These are phyloP conservation scores for Aspergillus fumigatiaffinis DNA, from an alignment of 2,329 filamentous ascomycete species.

Conservation along the genomic window DNA sequence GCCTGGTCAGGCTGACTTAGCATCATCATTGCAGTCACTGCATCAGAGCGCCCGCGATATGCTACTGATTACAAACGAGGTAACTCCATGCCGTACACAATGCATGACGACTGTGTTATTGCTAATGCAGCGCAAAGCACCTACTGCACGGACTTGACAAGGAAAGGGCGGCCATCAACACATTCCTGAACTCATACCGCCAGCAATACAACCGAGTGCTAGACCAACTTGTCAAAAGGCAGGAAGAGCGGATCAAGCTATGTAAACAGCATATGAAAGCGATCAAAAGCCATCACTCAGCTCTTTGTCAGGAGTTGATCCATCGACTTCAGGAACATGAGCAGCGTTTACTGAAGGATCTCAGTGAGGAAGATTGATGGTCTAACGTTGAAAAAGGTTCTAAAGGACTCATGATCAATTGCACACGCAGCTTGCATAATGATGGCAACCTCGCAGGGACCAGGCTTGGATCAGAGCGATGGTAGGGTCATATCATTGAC, in stretches of 20 bases:
- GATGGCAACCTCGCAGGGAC: neutral
- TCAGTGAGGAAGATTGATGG: neutral
- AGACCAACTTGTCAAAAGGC: constrained; percentile 38
- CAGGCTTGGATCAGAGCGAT: neutral
- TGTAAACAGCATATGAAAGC: constrained; percentile 26
- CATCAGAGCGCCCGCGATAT: constrained; percentile 19
- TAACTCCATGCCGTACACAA: constrained; percentile 15
- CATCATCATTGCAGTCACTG: constrained; percentile 7
- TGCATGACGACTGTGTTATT: neutral
- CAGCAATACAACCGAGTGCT: constrained; percentile 43
- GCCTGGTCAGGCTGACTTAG: neutral
- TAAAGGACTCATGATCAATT: neutral
- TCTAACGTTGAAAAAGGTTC: neutral
- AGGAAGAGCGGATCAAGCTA: constrained; percentile 35
- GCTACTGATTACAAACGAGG: constrained; percentile 26
- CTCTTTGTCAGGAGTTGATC: constrained; percentile 28
- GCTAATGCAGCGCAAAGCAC: constrained; percentile 22
- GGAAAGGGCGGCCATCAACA: constrained; percentile 43
- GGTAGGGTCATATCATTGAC: neutral
- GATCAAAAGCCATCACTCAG: constrained; percentile 25
- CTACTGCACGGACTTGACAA: constrained; percentile 45
- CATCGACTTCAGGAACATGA: constrained; percentile 25
- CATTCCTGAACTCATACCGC: constrained; percentile 44
- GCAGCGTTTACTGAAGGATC: constrained; percentile 15
- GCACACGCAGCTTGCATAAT: neutral